Evolutionary conservation across 768 basidiomycete species (phyloP), one percentile per base, ranked within the genome.

Genomic region (Boletus rufocinnamomeus): DNA sequence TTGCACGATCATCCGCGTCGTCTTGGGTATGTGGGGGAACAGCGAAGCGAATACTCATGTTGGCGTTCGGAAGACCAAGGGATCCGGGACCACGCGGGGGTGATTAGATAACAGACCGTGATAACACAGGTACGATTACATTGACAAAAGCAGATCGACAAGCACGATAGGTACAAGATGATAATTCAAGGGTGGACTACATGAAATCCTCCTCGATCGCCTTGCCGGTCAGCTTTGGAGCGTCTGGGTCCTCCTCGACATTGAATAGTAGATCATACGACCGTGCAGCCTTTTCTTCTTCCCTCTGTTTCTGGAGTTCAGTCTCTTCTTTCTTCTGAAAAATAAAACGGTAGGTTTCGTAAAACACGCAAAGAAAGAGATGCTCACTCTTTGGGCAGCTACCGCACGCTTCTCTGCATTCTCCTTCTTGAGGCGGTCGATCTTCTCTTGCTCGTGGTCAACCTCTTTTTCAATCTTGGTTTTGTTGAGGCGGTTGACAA

Each of bases 401-500:
- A 77, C 80, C 2, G 78, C 80, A 52, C 88, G 80, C 50, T 87
- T 85, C 28, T 75, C 74, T 2, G 86, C 83, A 45, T 82, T 86
- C 69, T 94, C 93, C 54, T 77, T 76, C 70, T 93, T 95, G 64
- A 93, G 71, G 19, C 96, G 82, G 32, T 93, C 94, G 28, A 93
- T 76, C 25, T 82, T 81, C 64, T 96, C 95, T 63, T 88, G 85
- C 68, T 98, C 96, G 66, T 98, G 95, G 66, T 98, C 92, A 25
- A 97, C 92, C 37, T 82, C 80, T 30, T 79, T 81, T 74, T 93
- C 93, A 51, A 84, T 76, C 67, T 95, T 98, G 16, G 95, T 98
- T 77, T 96, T 97, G 75, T 92, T 95, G 44, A 98, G 77, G 28
- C 95, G 85, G 69, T 98, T 98, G 35, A 98, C 90, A 57, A 96